Base-by-base conservation (phyloP, 805 yeast genomes). In the Scheffersomyces spartinae region DNA sequence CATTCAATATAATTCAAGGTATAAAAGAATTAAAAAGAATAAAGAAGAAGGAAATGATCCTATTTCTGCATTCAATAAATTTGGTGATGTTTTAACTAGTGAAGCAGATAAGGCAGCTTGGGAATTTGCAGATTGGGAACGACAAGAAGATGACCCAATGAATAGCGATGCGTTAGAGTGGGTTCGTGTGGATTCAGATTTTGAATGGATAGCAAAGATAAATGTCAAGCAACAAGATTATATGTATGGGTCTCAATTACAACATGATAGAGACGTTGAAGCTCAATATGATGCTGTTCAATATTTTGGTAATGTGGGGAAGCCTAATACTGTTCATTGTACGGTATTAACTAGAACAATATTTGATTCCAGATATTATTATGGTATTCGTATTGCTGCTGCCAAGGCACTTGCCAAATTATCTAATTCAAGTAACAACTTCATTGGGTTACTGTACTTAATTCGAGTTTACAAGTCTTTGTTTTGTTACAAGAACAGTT, bases 181-280 rank as follows among this genome's bases (percentile, higher is more conserved):
- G 99, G 65, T 91, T 19, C 64, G 99, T 39, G 82, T 88, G n/a
- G 99, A 91, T 53, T 86, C 96, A 0, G 99, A 91, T 48, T 81
- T 78, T 42, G 98, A 91, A 48, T 91, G 99, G 99, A 78, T 91
- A 25, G 83, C 94, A 32, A 71, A 70, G 36, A 61, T 83, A 13
- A 65, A 73, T 31, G 71, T 91, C 17, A 82, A 76, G 38, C 95
- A 86, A 50, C 94, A 95, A 0, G 96, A 85, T 40, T 80, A 84
- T 43, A 91, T 91, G 96, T 91, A 70, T 46, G 81, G 84, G 1
- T 82, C 97, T 0, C 98, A 91, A 43, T 55, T 91, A 16, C 91
- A 82, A 39, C 94, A 85, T 45, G 99, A 91, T 51, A 59, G 95
- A 34, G 99, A 91, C 44, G 93, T 91, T 11, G 95, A 85, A 33